phyloP scores from a whole-genome alignment of 1,284 basidiomycete genomes.

The Gastroboletus turbinatus region DNA sequence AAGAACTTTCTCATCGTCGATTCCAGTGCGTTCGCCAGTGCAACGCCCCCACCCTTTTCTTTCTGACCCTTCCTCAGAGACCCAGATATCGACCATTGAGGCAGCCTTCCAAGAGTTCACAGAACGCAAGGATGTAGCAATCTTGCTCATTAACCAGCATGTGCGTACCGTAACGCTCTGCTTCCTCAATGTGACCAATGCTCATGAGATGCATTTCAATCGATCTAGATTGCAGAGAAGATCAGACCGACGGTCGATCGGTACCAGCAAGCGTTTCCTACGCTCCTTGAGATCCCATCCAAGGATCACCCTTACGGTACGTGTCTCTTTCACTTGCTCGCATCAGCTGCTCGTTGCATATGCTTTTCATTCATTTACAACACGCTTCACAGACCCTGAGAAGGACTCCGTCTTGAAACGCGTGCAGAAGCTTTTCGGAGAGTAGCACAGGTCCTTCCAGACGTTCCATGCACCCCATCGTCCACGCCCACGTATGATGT shows the following conservation, averaged over 20 bases:
- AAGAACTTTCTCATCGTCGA: constrained; percentile 97
- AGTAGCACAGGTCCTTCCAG: constrained; percentile 43
- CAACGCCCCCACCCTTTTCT: neutral
- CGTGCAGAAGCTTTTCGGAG: constrained; percentile 95
- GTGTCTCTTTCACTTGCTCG: constrained; percentile 18
- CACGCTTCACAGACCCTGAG: constrained; percentile 71
- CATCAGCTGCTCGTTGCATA: constrained; percentile 2
- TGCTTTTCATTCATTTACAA: constrained; percentile 27
- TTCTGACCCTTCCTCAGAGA: constrained; percentile 56
- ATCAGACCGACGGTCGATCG: constrained; percentile 94
- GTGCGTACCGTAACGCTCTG: constrained; percentile 46
- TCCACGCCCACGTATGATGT: constrained; percentile 5
- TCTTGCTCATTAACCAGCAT: constrained; percentile 96
- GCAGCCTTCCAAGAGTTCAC: constrained; percentile 90
- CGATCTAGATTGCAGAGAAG: constrained; percentile 85
- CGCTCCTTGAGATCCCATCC: constrained; percentile 94
- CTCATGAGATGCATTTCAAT: constrained; percentile 15
- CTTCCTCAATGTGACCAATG: neutral
- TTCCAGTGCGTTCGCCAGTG: constrained; percentile 52
- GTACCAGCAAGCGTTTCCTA: constrained; percentile 95
- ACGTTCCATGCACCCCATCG: constrained; percentile 16
- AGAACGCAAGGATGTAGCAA: constrained; percentile 90
- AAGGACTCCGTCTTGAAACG: constrained; percentile 98
- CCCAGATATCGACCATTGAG: constrained; percentile 86
- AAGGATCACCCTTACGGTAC: constrained; percentile 92